Percentiles rank a stretch among this genome's conserved stretches.
phyloP scores from a whole-genome alignment of 345 rosid genomes.

The Pistacia vera region DNA sequence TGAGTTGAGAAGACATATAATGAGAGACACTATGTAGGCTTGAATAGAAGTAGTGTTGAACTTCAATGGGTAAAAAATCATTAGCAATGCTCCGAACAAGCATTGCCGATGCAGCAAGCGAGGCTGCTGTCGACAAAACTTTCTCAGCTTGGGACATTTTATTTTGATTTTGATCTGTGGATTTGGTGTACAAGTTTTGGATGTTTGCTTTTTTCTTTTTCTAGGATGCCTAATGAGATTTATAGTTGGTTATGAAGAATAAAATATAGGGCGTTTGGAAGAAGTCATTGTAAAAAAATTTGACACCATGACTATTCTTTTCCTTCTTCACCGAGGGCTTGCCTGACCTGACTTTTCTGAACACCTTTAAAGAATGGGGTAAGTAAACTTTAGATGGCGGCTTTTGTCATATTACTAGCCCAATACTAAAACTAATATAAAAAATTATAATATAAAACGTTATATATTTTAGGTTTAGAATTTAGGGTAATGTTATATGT shows the following conservation, averaged over 20 bases:
- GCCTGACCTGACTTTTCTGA: background rate
- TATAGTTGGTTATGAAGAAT: too few relatives aligned
- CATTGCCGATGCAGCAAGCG: slow-evolving; percentile 20
- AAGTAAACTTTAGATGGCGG: background rate
- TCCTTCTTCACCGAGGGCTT: background rate
- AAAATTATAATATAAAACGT: too few relatives aligned
- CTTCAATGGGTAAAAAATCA: slow-evolving; percentile 1
- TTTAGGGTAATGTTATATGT: too few relatives aligned
- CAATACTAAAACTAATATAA: too few relatives aligned
- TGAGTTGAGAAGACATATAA: slow-evolving; percentile 20
- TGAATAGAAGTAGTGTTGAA: slow-evolving; percentile 5
- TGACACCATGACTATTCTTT: too few relatives aligned
- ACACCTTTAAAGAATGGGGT: too few relatives aligned
- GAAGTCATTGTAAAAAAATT: too few relatives aligned
- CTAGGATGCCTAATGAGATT: background rate
- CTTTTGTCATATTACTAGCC: too few relatives aligned
- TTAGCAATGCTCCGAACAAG: slow-evolving; percentile 19
- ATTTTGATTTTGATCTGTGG: too few relatives aligned
- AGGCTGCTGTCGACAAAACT: slow-evolving; percentile 16
- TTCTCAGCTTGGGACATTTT: background rate
- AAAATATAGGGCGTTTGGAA: background rate
- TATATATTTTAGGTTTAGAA: too few relatives aligned
- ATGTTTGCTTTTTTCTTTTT: too few relatives aligned
- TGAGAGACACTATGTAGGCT: background rate
- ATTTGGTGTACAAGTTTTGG: too few relatives aligned